A percentile compares a stretch with the other conserved stretches of the same genome.
Conservation (phyloP, 1,284 basidiomycete genomes). For the Ganoderma lucidum region DNA sequence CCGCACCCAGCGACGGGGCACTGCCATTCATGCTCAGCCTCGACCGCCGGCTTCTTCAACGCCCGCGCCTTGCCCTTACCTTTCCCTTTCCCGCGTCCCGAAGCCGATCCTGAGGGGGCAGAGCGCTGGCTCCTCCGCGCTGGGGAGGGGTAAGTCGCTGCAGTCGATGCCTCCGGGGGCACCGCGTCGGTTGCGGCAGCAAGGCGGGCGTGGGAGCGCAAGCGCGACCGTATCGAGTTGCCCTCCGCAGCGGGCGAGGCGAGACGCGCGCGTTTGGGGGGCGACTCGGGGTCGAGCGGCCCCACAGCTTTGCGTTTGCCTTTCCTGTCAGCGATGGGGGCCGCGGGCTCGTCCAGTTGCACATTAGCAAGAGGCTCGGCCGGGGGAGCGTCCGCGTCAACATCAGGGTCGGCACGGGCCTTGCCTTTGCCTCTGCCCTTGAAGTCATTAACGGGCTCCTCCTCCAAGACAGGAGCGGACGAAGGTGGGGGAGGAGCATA, state of each 20-base stretch:
- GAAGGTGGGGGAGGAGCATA: conserved; percentile 49
- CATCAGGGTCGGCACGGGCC: conserved; percentile 20
- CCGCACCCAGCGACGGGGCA: conserved; percentile 71
- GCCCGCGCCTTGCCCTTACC: conserved; percentile 46
- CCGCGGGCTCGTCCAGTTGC: not conserved
- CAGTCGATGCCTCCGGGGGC: not conserved
- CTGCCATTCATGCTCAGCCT: conserved; percentile 61
- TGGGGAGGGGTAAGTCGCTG: not conserved
- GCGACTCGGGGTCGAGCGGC: conserved; percentile 23
- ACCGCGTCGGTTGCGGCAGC: conserved; percentile 1
- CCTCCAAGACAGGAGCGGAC: conserved; percentile 3
- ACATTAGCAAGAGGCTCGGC: not conserved
- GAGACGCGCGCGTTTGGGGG: conserved; percentile 23
- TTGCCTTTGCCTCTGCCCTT: conserved; percentile 36
- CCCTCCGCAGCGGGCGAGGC: conserved; percentile 6
- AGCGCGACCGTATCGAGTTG: conserved; percentile 31
- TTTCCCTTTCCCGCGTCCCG: conserved; percentile 42
- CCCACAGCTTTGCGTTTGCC: conserved; percentile 34
- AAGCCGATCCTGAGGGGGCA: not conserved
- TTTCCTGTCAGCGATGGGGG: conserved; percentile 22
- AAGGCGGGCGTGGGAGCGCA: conserved; percentile 28
- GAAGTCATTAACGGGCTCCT: not conserved
- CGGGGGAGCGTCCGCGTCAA: not conserved
- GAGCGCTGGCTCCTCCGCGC: conserved; percentile 1
- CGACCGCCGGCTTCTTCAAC: conserved; percentile 43